A percentile compares a stretch with the other conserved stretches of the same genome.
phyloP scores from a whole-genome alignment of 805 yeast genomes.

The Metschnikowia peoriensis region DNA sequence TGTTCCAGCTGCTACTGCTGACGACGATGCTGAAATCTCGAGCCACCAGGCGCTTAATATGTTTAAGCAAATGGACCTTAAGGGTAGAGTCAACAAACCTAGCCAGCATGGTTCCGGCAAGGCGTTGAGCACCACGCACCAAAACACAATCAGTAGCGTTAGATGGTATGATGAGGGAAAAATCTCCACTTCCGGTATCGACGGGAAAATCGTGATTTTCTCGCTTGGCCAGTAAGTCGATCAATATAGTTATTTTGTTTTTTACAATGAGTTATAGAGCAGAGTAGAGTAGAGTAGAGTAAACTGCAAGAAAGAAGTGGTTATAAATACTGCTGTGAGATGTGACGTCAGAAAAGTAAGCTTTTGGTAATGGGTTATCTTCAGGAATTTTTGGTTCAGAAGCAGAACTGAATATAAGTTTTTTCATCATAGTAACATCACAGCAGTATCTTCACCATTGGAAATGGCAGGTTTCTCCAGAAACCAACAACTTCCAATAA shows the following conservation, averaged over 20 bases:
- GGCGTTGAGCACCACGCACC: constrained; percentile 76
- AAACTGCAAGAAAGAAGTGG: not conserved
- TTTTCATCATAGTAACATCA: constrained; percentile 56
- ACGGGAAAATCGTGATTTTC: constrained; percentile 87
- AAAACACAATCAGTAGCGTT: constrained; percentile 78
- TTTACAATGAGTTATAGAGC: not conserved
- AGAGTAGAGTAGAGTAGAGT: not conserved
- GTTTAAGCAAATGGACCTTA: constrained; percentile 93
- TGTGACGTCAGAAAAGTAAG: constrained; percentile 40
- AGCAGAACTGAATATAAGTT: constrained; percentile 86
- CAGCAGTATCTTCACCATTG: constrained; percentile 12
- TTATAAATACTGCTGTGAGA: constrained; percentile 7
- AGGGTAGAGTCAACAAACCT: constrained; percentile 67
- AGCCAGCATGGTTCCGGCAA: constrained; percentile 27
- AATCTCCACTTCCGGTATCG: constrained; percentile 74
- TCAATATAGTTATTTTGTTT: not conserved
- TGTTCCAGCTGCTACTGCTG: constrained; percentile 34
- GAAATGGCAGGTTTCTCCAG: constrained; percentile 16
- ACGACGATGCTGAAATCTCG: constrained; percentile 54
- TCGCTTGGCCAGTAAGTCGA: constrained; percentile 7
- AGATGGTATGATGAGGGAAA: constrained; percentile 47
- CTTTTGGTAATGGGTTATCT: constrained; percentile 75
- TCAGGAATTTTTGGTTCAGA: constrained; percentile 76
- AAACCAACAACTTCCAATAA: constrained; percentile 10
- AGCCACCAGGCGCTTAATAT: constrained; percentile 83